Conservation (phyloP, 306 rosid genomes). For the Pyrus betulifolia region DNA sequence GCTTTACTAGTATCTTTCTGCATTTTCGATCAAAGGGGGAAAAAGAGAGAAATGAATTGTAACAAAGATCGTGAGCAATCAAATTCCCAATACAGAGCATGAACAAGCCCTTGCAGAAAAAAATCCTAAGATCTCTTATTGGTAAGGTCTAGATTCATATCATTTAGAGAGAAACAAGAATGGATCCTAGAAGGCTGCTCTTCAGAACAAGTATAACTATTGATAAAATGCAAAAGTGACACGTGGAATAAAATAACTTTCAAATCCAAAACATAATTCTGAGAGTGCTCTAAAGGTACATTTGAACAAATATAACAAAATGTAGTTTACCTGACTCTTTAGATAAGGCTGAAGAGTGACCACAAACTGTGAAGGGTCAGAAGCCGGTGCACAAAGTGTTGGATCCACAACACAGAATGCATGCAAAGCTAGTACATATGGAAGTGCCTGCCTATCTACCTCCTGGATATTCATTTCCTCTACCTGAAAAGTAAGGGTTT, state of each 20-base stretch:
- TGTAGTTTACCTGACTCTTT: constrained; percentile 69
- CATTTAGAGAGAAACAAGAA: neutral
- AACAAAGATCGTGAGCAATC: neutral
- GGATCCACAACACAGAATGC: constrained; percentile 95
- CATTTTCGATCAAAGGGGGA: neutral
- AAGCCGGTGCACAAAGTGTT: constrained; percentile 80
- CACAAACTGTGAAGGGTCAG: constrained; percentile 91
- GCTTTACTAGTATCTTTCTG: constrained; percentile 2
- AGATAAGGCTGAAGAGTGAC: constrained; percentile 96
- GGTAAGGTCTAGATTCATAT: neutral
- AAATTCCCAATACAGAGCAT: neutral
- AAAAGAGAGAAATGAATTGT: neutral
- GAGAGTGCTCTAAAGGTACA: neutral
- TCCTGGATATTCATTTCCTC: constrained; percentile 72
- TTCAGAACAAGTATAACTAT: neutral
- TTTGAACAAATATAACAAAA: neutral
- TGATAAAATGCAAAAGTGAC: neutral
- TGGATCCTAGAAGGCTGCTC: neutral
- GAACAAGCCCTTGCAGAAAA: neutral
- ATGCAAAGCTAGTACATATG: constrained; percentile 83
- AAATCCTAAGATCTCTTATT: neutral
- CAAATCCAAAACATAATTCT: neutral
- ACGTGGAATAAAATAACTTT: neutral
- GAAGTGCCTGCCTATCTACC: constrained; percentile 68
- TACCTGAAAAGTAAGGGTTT: constrained; percentile 45